phyloP scores from a whole-genome alignment of 2,329 filamentous ascomycete species.

The Ascochyta clinopodiicola region DNA sequence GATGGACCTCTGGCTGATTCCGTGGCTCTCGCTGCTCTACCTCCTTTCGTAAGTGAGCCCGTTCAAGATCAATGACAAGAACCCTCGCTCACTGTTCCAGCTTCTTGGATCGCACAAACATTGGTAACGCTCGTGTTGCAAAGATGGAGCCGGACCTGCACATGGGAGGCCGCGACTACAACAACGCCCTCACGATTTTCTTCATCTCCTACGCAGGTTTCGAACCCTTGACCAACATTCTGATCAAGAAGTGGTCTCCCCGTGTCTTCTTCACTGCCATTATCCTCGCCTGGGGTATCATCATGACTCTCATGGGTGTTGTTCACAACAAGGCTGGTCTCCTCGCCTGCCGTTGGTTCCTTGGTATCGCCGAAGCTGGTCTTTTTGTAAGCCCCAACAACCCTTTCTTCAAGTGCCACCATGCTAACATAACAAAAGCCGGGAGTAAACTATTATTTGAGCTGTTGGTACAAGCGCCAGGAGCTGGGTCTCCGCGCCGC shows the following conservation, averaged over 20 bases:
- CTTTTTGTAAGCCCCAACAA: constrained; percentile 26
- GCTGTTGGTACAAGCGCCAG: constrained; percentile 63
- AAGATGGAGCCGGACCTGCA: constrained; percentile 37
- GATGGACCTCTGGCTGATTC: constrained; percentile 51
- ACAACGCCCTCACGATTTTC: constrained; percentile 70
- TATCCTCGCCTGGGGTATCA: constrained; percentile 57
- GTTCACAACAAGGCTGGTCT: constrained; percentile 49
- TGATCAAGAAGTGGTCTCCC: constrained; percentile 66
- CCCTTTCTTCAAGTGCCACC: too few species aligned
- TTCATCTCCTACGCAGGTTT: constrained; percentile 62
- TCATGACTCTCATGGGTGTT: constrained; percentile 59
- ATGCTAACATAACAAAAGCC: constrained; percentile 12
- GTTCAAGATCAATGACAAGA: too few species aligned
- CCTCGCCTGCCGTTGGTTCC: constrained; percentile 46
- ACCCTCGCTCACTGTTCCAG: neutral
- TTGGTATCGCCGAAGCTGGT: constrained; percentile 48
- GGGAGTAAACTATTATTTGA: constrained; percentile 62
- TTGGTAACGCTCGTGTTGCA: constrained; percentile 55
- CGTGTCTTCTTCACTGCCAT: constrained; percentile 52
- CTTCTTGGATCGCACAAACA: constrained; percentile 49
- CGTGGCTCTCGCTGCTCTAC: constrained; percentile 51
- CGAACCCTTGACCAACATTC: constrained; percentile 65
- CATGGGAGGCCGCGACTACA: constrained; percentile 64
- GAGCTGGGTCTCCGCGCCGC: constrained; percentile 61
- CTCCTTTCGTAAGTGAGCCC: constrained; percentile 39